phyloP scores from a whole-genome alignment of 2,329 filamentous ascomycete genomes.

The Fusarium avenaceum region DNA sequence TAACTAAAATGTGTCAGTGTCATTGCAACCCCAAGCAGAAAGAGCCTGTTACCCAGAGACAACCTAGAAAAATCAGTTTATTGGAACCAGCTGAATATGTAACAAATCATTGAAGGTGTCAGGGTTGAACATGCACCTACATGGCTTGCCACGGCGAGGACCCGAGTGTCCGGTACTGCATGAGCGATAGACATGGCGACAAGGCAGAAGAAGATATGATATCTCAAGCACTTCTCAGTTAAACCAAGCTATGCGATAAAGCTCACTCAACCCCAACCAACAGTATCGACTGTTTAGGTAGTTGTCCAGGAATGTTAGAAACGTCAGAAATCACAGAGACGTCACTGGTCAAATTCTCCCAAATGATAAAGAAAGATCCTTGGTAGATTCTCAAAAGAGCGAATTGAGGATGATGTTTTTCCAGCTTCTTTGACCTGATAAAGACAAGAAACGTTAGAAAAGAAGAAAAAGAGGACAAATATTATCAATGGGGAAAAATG shows the following conservation, averaged over 20 bases:
- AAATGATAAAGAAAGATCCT: neutral
- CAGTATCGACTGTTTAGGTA: neutral
- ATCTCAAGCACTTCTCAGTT: neutral
- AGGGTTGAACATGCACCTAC: conserved; percentile 75
- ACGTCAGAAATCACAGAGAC: conserved; percentile 13
- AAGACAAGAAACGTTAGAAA: neutral
- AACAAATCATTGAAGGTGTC: neutral
- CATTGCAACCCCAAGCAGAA: neutral
- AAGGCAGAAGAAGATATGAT: neutral
- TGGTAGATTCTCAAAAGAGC: neutral
- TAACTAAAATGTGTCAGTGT: conserved; percentile 70
- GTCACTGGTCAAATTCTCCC: conserved; percentile 26
- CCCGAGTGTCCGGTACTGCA: conserved; percentile 70
- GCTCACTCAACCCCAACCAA: neutral
- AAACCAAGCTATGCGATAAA: neutral
- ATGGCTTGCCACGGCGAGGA: conserved; percentile 94
- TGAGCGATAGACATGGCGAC: conserved; percentile 43
- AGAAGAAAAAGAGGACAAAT: neutral
- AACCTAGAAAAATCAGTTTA: conserved; percentile 37
- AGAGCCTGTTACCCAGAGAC: conserved; percentile 46
- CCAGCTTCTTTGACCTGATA: neutral
- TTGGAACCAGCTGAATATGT: conserved; percentile 24
- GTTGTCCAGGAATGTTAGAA: neutral
- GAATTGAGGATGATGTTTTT: neutral
- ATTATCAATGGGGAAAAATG: neutral